Percentiles rank a stretch among this genome's conserved stretches.
phyloP scores from a whole-genome alignment of 2,329 filamentous ascomycete genomes.

The Stagonosporopsis chrysanthemi region DNA sequence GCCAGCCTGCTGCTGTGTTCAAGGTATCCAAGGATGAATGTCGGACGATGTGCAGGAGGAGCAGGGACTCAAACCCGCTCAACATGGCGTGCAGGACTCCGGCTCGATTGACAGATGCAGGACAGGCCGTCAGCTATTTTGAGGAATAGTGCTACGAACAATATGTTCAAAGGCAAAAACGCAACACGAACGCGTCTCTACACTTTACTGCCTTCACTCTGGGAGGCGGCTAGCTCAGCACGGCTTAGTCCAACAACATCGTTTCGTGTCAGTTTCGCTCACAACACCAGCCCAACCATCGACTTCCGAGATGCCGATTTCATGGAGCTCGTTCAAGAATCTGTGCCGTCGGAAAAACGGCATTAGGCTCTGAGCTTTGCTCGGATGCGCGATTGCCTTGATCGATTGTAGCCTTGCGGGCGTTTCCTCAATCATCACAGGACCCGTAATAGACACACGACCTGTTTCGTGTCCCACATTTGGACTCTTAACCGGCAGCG shows the following conservation, averaged over 20 bases:
- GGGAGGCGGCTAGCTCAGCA: not conserved
- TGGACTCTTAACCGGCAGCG: conserved; percentile 17
- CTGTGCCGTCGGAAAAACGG: no score
- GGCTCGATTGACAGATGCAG: not conserved
- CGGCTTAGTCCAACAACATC: conserved; percentile 1
- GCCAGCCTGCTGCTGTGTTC: not conserved
- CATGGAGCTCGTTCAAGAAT: not conserved
- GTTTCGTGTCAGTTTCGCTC: conserved; percentile 21
- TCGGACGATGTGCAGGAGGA: not conserved
- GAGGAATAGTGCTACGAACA: not conserved
- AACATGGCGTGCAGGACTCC: not conserved
- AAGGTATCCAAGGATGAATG: not conserved
- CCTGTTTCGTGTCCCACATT: conserved; percentile 25
- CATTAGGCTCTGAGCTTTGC: not conserved
- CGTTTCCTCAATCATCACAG: conserved; percentile 14
- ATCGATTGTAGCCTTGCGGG: not conserved
- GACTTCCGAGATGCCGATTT: not conserved
- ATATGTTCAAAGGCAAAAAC: no score
- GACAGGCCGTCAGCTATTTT: not conserved
- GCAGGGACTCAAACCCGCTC: not conserved
- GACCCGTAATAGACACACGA: conserved; percentile 7
- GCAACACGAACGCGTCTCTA: not conserved
- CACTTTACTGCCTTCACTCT: not conserved
- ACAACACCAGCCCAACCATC: conserved; percentile 5
- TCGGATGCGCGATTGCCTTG: not conserved